These are phyloP conservation scores for Plasmodium ovale DNA, from an alignment of 169 alveolate genomes.

Conservation along the genomic window DNA sequence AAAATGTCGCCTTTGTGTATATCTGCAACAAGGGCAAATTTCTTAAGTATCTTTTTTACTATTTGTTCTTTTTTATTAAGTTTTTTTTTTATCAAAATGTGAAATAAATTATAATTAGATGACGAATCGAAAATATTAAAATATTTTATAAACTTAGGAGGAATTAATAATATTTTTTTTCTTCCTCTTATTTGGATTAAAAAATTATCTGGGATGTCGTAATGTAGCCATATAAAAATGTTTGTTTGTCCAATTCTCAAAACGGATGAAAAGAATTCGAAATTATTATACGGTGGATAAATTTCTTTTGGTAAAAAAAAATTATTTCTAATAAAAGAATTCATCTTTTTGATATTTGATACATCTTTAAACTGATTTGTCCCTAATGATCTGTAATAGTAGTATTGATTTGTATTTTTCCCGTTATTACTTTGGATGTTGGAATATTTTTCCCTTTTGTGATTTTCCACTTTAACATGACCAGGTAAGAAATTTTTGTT, in stretches of 20 bases:
- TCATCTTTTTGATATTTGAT: conserved; percentile 72
- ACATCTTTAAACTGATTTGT: conserved; percentile 72
- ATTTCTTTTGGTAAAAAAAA: conserved; percentile 55
- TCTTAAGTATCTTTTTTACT: conserved; percentile 28
- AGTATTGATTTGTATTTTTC: conserved; percentile 6
- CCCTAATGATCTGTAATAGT: conserved; percentile 69
- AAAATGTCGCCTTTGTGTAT: conserved; percentile 66
- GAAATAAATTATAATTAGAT: conserved; percentile 50
- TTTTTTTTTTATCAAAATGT: conserved; percentile 45
- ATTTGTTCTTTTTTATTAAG: conserved; percentile 33
- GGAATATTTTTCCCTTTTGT: not conserved
- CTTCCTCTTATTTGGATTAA: conserved; percentile 76
- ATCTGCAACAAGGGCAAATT: conserved; percentile 67
- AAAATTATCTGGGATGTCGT: conserved; percentile 74
- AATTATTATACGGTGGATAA: conserved; percentile 50
- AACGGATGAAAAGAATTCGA: conserved; percentile 66
- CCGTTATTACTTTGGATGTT: not conserved
- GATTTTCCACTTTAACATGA: not conserved
- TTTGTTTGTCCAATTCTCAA: conserved; percentile 77
- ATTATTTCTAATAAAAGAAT: conserved; percentile 51
- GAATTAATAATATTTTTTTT: conserved; percentile 67
- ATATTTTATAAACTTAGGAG: conserved; percentile 60
- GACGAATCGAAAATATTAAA: conserved; percentile 62
- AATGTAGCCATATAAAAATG: conserved; percentile 72
- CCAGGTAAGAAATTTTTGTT: not conserved